Base-by-base conservation (phyloP, 768 basidiomycete species). In the Crepidotus variabilis region DNA sequence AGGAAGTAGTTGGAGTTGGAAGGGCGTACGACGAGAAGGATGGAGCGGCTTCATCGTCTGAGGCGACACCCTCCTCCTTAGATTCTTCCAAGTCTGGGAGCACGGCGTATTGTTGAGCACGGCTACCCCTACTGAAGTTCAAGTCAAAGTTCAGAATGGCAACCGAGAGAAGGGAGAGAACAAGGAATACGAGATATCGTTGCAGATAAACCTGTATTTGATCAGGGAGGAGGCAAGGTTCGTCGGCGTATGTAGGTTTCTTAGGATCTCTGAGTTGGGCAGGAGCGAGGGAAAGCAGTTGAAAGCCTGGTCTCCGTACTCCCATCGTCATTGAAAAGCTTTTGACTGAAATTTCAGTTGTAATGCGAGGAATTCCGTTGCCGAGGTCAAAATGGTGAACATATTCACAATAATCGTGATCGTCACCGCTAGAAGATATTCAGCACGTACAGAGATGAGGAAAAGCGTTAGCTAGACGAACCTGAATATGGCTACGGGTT, bases 321-420 rank as follows among this genome's bases (percentile, higher is more conserved):
- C 90, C 92, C 85, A 93, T 91, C 2, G 87, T 89, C 78, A 94
- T 92, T 11, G 92, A 93, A 64, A 97, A 78, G 1, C 92, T 88
- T 69, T 94, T 97, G 65, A 98, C 82, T 0, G 92, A 90, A 18
- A 95, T 79, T 72, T 98, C 95, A 51, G 78, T 80, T 11, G 83
- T 73, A 34, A 69, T 69, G 22, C 67, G 62, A 16, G 60, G 33
- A 34, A 57, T 57, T n/a, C 57, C 58, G 52, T 54, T 48, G 50
- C 54, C 59, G 59, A 52, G 69, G 66, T 60, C 71, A 61, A 68
- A 45, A 24, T 57, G 87, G 84, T 66, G 75, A 11, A 52, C 75
- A 65, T 86, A 84, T 73, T 91, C 91, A 70, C 96, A 98, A 61
- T 95, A 93, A 64, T 98, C 96, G 67, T 97, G 94, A 65, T 98